Conservation (phyloP, 23 red algal genomes). For the Chondrus crispus region DNA sequence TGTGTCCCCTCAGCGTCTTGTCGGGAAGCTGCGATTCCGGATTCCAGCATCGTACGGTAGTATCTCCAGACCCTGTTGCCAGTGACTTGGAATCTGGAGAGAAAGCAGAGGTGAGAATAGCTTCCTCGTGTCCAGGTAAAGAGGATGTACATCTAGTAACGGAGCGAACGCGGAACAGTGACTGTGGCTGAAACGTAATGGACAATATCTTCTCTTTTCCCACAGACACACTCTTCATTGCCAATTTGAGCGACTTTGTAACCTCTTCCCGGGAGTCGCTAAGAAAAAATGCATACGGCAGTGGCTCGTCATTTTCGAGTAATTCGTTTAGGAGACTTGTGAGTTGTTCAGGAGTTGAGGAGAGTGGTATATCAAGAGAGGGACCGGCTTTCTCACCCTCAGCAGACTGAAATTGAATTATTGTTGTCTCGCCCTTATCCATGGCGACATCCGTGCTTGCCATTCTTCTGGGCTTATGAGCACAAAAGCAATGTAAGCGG, state of each 20-base stretch:
- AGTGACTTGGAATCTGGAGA: conserved; percentile 62
- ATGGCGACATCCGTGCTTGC: too few species aligned
- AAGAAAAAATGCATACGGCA: conserved; percentile 77
- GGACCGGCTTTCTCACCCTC: conserved; percentile 39
- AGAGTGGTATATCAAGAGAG: conserved; percentile 52
- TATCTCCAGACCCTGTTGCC: conserved; percentile 89
- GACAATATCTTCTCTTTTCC: conserved; percentile 50
- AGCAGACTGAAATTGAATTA: conserved; percentile 57
- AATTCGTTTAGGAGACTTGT: conserved; percentile 63
- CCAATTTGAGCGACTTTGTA: not conserved
- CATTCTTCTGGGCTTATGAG: too few species aligned
- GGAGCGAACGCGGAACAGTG: conserved; percentile 78
- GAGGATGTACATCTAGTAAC: conserved; percentile 72
- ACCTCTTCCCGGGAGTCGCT: not conserved
- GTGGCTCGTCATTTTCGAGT: conserved; percentile 51
- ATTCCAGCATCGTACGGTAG: conserved; percentile 84
- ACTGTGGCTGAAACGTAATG: conserved; percentile 79
- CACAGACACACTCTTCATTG: not conserved
- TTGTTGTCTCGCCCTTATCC: not conserved
- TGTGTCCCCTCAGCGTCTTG: conserved; percentile 62
- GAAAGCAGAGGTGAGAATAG: conserved; percentile 70
- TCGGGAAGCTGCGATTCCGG: conserved; percentile 59
- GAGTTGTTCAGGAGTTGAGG: conserved; percentile 57
- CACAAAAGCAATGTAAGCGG: too few species aligned
- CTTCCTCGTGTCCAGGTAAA: conserved; percentile 84